Conservation (phyloP, 805 yeast species). For the Suhomyces canberraensis region DNA sequence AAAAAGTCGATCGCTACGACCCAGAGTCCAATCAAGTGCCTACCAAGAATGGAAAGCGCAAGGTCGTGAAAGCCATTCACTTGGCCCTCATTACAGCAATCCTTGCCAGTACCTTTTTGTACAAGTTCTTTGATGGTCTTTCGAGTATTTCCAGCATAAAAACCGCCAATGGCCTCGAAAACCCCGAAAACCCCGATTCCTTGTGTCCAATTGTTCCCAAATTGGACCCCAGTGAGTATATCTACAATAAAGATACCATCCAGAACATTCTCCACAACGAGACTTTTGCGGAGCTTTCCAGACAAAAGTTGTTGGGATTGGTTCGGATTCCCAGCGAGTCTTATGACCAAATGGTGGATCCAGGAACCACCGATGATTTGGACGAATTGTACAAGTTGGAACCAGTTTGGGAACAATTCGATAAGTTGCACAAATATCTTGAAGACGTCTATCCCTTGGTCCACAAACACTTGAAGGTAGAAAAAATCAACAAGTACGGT, state of each 20-base stretch:
- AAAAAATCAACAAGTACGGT: slow-evolving; percentile 34
- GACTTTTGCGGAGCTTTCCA: slow-evolving; percentile 20
- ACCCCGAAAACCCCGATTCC: slow-evolving; percentile 31
- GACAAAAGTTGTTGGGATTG: slow-evolving; percentile 23
- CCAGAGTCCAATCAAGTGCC: too few species aligned
- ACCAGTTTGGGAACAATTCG: slow-evolving; percentile 14
- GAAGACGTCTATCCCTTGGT: slow-evolving; percentile 32
- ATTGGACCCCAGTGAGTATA: slow-evolving; percentile 22
- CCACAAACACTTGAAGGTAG: slow-evolving; percentile 30
- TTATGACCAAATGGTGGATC: slow-evolving; percentile 30
- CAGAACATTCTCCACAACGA: slow-evolving; percentile 25
- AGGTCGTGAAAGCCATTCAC: too few species aligned
- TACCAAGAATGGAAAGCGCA: too few species aligned
- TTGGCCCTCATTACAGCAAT: too few species aligned
- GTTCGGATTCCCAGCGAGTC: slow-evolving; percentile 30
- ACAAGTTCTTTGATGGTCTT: too few species aligned
- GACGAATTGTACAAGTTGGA: slow-evolving; percentile 24
- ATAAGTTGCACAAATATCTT: slow-evolving; percentile 28
- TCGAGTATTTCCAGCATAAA: too few species aligned
- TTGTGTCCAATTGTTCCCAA: slow-evolving; percentile 36
- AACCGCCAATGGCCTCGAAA: too few species aligned
- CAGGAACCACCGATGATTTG: slow-evolving; percentile 19
- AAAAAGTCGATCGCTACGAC: too few species aligned
- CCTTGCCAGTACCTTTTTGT: too few species aligned
- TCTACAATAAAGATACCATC: slow-evolving; percentile 20